Evolutionary conservation across 179 eudicot species (phyloP).

Genomic region (Spergularia azorica): DNA sequence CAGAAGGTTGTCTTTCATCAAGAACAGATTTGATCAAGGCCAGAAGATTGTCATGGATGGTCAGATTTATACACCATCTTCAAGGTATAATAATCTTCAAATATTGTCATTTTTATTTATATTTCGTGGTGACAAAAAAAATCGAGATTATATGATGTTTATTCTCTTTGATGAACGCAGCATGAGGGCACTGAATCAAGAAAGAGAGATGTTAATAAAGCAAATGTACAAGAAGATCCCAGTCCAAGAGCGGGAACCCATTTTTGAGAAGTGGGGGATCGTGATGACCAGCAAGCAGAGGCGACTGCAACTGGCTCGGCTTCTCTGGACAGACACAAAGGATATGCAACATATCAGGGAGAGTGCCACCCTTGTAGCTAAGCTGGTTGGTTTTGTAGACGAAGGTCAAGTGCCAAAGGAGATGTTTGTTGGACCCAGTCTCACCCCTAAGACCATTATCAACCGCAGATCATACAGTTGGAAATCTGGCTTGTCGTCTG

Average conservation of each 20-base stretch:
- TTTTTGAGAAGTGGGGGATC: conserved; percentile 75
- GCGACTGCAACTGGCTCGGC: conserved; percentile 49
- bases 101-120: too few species aligned
- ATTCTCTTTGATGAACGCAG: conserved; percentile 36
- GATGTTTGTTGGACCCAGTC: conserved; percentile 71
- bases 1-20: conserved; percentile 71
- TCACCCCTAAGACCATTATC: conserved; percentile 40
- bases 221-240: conserved; percentile 58
- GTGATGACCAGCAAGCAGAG: conserved; percentile 62
- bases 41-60: conserved; percentile 61
- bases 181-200: conserved; percentile 56
- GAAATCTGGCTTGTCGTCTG: conserved; percentile 48
- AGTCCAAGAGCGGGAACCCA: conserved; percentile 50
- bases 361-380: conserved; percentile 72
- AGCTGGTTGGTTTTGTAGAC: conserved; percentile 59
- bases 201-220: conserved; percentile 67
- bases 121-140: too few species aligned
- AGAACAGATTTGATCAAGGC: conserved; percentile 55
- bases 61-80: conserved; percentile 53
- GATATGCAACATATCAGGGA: conserved; percentile 65
- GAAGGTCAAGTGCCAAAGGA: conserved; percentile 61
- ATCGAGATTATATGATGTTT: neutral
- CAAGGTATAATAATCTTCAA: conserved; percentile 49
- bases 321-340: conserved; percentile 61
- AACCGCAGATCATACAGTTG: conserved; percentile 54